phyloP scores from a whole-genome alignment of 306 rosid genomes.

The Acacia crassicarpa region DNA sequence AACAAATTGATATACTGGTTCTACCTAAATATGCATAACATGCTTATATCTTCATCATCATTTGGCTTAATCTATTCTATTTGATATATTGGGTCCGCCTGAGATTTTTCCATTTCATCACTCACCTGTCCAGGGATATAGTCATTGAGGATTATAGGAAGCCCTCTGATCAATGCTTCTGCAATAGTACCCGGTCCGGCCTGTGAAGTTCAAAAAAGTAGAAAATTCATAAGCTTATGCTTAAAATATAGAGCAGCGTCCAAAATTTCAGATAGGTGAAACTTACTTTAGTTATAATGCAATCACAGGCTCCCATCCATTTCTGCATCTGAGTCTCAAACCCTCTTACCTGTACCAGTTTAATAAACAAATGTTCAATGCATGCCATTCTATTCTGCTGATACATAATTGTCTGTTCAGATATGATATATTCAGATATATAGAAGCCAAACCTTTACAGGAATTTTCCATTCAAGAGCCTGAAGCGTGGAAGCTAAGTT shows the following conservation, averaged over 20 bases:
- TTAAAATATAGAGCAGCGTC: slow-evolving; percentile 9
- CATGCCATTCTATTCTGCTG: slow-evolving; percentile 8
- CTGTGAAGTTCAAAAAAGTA: slow-evolving; percentile 35
- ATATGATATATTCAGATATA: slow-evolving; percentile 13
- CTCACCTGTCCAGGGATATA: slow-evolving; percentile 97
- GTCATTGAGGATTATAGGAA: slow-evolving; percentile 91
- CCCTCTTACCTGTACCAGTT: slow-evolving; percentile 69
- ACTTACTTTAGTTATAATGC: slow-evolving; percentile 93
- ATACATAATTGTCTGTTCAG: neutral
- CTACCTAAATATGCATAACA: neutral
- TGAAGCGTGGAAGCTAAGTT: slow-evolving; percentile 59
- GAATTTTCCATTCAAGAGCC: slow-evolving; percentile 74
- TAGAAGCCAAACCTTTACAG: slow-evolving; percentile 66
- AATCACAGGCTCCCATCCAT: slow-evolving; percentile 99
- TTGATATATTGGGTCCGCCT: neutral
- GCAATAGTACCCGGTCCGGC: slow-evolving; percentile 99
- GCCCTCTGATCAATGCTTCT: slow-evolving; percentile 96
- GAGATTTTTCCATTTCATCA: slow-evolving; percentile 6
- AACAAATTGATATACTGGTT: neutral
- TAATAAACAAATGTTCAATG: slow-evolving; percentile 27
- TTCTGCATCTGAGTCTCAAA: slow-evolving; percentile 88
- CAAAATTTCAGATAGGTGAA: neutral
- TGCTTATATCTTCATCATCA: neutral
- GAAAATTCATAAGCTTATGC: slow-evolving; percentile 24
- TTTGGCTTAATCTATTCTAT: neutral